Evolutionary conservation across 192 early-diverging fungal genomes (phyloP), one percentile per base, ranked within the genome.

Genomic region (Tieghemiomyces parasiticus): DNA sequence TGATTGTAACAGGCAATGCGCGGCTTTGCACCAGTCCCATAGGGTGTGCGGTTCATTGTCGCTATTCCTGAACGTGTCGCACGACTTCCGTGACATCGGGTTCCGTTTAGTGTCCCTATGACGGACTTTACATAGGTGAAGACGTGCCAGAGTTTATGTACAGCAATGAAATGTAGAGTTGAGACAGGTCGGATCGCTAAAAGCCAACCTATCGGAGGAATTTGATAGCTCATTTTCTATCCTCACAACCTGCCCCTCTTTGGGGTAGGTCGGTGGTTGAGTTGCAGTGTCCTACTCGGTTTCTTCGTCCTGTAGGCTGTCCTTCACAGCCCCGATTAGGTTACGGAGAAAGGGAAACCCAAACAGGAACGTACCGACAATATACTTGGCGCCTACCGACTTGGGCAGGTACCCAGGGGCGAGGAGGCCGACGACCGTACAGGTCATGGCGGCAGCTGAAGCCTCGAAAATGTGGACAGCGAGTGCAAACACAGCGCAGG

Each of bases 391-490:
- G 20, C 29, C 54, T 31, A 56, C 54, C 20, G 31, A 1, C 32
- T 24, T 16, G 33, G 54, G 10, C 20, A 56, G 28, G 54, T 56
- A 33, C 9, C 32, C 32, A 9, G 54, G 54, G 31, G 54, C 54
- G 29, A 56, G 33, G 33, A 56, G 29, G 12, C 10, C 8, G 9
- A 56, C 32, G 20, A 34, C 54, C 14, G 33, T 24, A 19, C 54
- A 56, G 34, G 54, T 56, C 54, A 56, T 56, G 28, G 31, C 54
- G 32, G 54, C 54, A 16, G 29, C 6, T 31, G 33, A 12, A 1
- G 33, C 16, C 33, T 56, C 54, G 19, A 56, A 56, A 9, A 56
- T n/a, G 24, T 56, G 54, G 30, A 24, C 34, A 20, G 32, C 32
- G 19, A 56, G 9, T 16, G 54, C 54, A 29, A 56, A 34, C 9